Evolutionary conservation across 768 basidiomycete genomes (phyloP), one percentile per base, ranked within the genome.

Genomic region (Thelephora aurantiotincta): DNA sequence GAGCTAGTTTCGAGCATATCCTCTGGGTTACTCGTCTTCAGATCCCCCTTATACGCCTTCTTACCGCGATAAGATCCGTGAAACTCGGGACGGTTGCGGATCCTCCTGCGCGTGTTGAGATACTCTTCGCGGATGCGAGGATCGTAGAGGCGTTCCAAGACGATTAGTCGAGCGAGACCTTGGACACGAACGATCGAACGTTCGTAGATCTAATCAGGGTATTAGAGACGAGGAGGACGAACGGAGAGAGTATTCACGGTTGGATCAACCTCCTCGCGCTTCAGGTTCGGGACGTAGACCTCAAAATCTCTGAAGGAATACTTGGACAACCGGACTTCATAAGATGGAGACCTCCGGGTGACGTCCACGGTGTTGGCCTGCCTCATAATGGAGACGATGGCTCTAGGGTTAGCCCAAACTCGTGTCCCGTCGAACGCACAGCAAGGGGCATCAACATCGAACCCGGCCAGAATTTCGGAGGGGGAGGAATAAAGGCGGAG

Each of bases 401-500:
- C 71, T 7, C 78, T 68, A 3, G 78, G 78, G 51, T 73, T 78
- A 4, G 74, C 77, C 66, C 70, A 75, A 11, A 80, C 72, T n/a
- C 69, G 73, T 44, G 63, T 50, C 22, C 38, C 73, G 51, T 75
- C 69, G 46, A 65, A 80, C 1, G 72, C 70, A 46, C 72, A 76
- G 61, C 76, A 79, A 4, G 78, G 75, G 0, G 74, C 74, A 50
- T 82, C 78, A 38, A 82, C 71, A 53, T 82, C 79, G 51, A 82
- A 82, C 7, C 78, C 79, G 5, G 78, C 75, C 1, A 82, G 66
- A 46, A 82, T 68, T 55, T 82, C 79, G 0, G 77, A 77, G 14
- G 78, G 78, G 33, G 77, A 78, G 12, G 60, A 64, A 53, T 80
- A 82, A 1, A 82, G 64, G 16, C 78, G 72, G n/a, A 80, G 63